Conservation (phyloP, 106 monocot genomes). For the Acanthochlamys bracteata region DNA sequence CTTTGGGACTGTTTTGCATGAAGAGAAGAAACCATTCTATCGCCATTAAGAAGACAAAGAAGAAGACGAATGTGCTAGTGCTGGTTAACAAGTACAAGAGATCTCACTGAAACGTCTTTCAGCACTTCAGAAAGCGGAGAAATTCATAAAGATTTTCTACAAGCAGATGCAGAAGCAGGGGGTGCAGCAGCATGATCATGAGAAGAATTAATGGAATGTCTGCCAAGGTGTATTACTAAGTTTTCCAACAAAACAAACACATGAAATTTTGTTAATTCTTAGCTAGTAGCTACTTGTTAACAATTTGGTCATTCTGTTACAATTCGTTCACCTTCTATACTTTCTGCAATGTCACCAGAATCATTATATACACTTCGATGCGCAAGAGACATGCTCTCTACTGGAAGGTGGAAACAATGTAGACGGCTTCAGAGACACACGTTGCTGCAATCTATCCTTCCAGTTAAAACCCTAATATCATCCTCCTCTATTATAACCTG, state of each 20-base stretch:
- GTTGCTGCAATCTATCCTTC: not conserved
- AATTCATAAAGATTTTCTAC: not conserved
- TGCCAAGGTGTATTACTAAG: too few species aligned
- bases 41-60: not conserved
- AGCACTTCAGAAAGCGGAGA: not conserved
- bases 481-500: not conserved
- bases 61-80: not conserved
- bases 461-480: conserved; percentile 3
- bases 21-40: too few species aligned
- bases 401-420: not conserved
- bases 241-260: too few species aligned
- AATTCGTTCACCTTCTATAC: too few species aligned
- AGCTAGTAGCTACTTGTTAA: too few species aligned
- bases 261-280: too few species aligned
- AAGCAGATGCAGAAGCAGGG: not conserved
- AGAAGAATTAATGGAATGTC: too few species aligned
- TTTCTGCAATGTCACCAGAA: too few species aligned
- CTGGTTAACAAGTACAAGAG: not conserved
- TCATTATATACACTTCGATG: too few species aligned
- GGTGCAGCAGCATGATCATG: not conserved
- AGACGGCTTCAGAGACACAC: conserved; percentile 14
- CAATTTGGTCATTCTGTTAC: too few species aligned
- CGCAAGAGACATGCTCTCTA: not conserved
- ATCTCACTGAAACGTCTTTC: not conserved
- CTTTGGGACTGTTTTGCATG: not conserved